Evolutionary conservation across 345 rosid species (phyloP), one percentile per base, ranked within the genome.

Genomic region (Viola odorata): DNA sequence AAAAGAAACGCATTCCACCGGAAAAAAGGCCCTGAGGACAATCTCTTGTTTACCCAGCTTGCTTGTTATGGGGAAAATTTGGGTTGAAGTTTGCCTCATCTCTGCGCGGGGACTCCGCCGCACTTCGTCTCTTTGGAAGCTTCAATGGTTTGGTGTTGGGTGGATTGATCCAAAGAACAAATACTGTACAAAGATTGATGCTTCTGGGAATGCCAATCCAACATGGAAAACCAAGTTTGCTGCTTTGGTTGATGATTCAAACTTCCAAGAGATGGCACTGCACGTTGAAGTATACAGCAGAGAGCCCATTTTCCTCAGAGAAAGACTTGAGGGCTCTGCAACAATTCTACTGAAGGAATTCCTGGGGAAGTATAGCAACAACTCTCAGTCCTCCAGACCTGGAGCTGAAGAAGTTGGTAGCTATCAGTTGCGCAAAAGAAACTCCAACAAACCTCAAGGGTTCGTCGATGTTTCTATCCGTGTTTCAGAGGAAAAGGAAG

Each of bases 141-240:
- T 81, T 44, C 99, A 92, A n/a, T 89, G 97, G 96, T 87, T 75
- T 62, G 96, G 96, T 3, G 95, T 86, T 44, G 97, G 97, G 1
- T 92, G 98, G 97, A 73, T 88, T 44, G 84, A 89, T 70, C 95
- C 96, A 23, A 77, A 80, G 67, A 75, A 84, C 76, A 92, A 88
- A 77, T 92, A 92, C 63, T 87, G 96, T 70, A 83, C 98, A 61
- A 80, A 81, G 72, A 75, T 92, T 16, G 87, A 85, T 74, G 78
- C 81, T 69, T 75, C 89, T 8, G 86, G 89, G 64, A 80, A 78
- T 52, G 76, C 82, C 49, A 87, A 85, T 57, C 96, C 96, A 3
- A 70, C 75, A 0, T 89, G 98, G 98, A 85, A 70, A 63, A 89
- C 96, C 71, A 87, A 84, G 78, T 92, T 92, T 69, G 72, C 88